Evolutionary conservation across 2,329 filamentous ascomycete genomes (phyloP).

Genomic region (Apiospora kogelbergensis): DNA sequence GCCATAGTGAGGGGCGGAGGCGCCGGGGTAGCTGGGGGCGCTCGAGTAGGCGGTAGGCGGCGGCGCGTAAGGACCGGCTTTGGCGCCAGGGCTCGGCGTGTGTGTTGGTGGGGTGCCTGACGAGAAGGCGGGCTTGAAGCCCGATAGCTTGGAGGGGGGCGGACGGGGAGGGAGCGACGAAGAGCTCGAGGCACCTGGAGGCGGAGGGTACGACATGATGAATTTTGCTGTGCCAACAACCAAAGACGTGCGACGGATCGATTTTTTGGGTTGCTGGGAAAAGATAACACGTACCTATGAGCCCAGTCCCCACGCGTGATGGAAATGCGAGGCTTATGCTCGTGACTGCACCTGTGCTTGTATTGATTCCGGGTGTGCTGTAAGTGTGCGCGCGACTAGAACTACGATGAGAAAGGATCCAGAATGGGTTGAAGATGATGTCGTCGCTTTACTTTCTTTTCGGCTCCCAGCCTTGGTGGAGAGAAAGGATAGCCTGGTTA

Average conservation of each 20-base stretch:
- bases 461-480: neutral
- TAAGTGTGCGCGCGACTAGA: neutral
- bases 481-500: neutral
- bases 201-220: conserved; percentile 84
- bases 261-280: conserved; percentile 27
- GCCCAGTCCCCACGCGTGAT: conserved; percentile 23
- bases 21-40: conserved; percentile 33
- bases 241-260: conserved; percentile 17
- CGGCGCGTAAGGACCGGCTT: conserved; percentile 33
- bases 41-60: conserved; percentile 28
- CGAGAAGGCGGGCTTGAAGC: conserved; percentile 55
- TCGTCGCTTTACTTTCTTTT: conserved; percentile 17
- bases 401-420: neutral
- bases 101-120: conserved; percentile 29
- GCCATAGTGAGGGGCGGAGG: conserved; percentile 46
- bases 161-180: conserved; percentile 80
- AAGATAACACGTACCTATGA: conserved; percentile 51
- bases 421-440: neutral
- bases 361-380: neutral
- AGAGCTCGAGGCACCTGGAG: conserved; percentile 68
- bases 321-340: conserved; percentile 15
- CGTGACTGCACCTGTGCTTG: neutral
- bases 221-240: conserved; percentile 48
- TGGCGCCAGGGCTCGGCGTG: conserved; percentile 30
- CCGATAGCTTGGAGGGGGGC: conserved; percentile 54